Evolutionary conservation across 805 yeast species (phyloP).

Genomic region (Candida arabinofermentans): DNA sequence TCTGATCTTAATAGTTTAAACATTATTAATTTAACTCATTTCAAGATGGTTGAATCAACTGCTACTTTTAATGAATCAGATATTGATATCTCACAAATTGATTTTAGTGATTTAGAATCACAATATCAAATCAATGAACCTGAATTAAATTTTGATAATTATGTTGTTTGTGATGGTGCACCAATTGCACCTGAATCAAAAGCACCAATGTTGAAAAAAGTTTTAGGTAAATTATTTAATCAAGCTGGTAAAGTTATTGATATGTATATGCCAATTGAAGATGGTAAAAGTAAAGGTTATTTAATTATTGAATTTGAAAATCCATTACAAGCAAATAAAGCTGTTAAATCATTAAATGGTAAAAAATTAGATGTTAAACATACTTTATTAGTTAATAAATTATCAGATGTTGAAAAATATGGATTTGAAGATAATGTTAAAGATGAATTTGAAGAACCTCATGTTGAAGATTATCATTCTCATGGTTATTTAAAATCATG

Average conservation of each 20-base stretch:
- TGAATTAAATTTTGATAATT: slow-evolving; percentile 64
- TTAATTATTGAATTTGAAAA: slow-evolving; percentile 78
- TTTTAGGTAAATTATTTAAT: slow-evolving; percentile 73
- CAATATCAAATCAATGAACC: slow-evolving; percentile 58
- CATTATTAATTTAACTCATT: no score
- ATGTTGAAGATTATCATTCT: slow-evolving; percentile 63
- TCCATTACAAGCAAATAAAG: slow-evolving; percentile 65
- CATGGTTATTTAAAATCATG: slow-evolving; percentile 84
- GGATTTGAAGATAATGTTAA: slow-evolving; percentile 61
- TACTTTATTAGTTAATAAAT: slow-evolving; percentile 76
- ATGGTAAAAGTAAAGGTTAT: slow-evolving; percentile 80
- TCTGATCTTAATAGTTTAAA: no score
- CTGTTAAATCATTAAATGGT: slow-evolving; percentile 76
- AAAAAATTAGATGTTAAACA: slow-evolving; percentile 94
- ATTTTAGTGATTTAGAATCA: slow-evolving; percentile 81
- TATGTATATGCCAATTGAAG: slow-evolving; percentile 75
- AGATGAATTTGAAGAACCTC: slow-evolving; percentile 67
- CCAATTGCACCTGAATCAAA: slow-evolving; percentile 93
- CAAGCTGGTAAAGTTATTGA: slow-evolving; percentile 78
- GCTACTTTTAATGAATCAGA: slow-evolving; percentile 29
- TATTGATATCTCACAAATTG: slow-evolving; percentile 58
- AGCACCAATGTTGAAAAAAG: slow-evolving; percentile 78
- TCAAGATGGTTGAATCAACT: slow-evolving; percentile 18
- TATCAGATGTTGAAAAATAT: slow-evolving; percentile 77
- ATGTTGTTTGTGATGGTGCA: slow-evolving; percentile 88